These are phyloP conservation scores for Hansenula lynferdii DNA, from an alignment of 1,139 yeast species.

Conservation along the genomic window DNA sequence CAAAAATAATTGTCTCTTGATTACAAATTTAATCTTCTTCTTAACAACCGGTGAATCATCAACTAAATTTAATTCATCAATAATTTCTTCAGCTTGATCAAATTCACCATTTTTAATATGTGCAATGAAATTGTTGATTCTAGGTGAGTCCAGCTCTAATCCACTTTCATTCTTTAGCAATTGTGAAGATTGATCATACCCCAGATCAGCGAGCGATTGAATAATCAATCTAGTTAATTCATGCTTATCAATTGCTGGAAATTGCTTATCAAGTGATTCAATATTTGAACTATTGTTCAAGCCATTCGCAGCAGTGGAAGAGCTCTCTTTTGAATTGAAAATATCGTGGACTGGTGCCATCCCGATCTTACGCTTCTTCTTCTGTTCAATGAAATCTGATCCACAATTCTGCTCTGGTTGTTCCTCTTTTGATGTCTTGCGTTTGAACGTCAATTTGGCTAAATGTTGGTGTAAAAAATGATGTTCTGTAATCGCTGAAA, in stretches of 20 bases:
- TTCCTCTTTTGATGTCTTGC: too few relatives aligned
- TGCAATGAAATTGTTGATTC: conserved; percentile 33
- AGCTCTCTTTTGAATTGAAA: background rate
- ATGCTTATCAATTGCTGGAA: conserved; percentile 26
- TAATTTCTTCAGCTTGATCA: conserved; percentile 32
- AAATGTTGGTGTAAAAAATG: background rate
- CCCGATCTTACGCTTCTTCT: background rate
- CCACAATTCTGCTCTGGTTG: background rate
- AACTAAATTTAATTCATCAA: conserved; percentile 26
- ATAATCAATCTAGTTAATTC: conserved; percentile 46
- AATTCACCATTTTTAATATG: conserved; percentile 39
- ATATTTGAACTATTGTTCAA: background rate
- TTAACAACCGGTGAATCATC: conserved; percentile 11
- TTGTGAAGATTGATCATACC: conserved; percentile 36
- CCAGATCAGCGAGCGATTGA: conserved; percentile 45
- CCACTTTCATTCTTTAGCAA: conserved; percentile 35
- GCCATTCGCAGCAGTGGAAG: background rate
- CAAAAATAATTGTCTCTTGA: conserved; percentile 33
- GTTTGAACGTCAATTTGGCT: conserved; percentile 1
- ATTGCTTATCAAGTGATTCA: conserved; percentile 17
- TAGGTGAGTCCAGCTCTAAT: conserved; percentile 36
- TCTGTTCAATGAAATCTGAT: too few relatives aligned
- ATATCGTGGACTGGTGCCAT: conserved; percentile 8
- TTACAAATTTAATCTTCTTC: conserved; percentile 26
- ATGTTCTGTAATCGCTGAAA: background rate